Percentiles rank a stretch among this genome's conserved stretches.
phyloP scores from a whole-genome alignment of 2,329 filamentous ascomycete genomes.

The Fusarium guadeloupense region DNA sequence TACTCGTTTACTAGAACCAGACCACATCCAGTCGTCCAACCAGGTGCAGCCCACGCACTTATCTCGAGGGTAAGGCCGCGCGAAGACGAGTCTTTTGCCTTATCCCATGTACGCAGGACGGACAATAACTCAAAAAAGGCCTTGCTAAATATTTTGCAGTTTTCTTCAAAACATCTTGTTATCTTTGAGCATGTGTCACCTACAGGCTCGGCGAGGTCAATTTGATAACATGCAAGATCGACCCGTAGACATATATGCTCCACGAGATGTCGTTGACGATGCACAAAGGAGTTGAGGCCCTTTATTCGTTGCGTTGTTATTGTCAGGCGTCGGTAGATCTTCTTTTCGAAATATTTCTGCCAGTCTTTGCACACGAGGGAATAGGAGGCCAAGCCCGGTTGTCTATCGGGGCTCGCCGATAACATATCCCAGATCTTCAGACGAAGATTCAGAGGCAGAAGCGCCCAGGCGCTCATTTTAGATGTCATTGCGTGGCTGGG shows the following conservation, averaged over 20 bases:
- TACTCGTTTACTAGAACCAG: too few relatives aligned
- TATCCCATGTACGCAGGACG: not conserved
- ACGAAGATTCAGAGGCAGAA: not conserved
- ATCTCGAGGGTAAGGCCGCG: not conserved
- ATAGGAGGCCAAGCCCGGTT: not conserved
- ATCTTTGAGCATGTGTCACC: too few relatives aligned
- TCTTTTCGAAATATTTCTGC: constrained; percentile 2
- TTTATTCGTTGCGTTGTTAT: not conserved
- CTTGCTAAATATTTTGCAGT: not conserved
- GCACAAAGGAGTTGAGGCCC: not conserved
- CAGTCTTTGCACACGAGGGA: not conserved
- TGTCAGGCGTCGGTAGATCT: constrained; percentile 1
- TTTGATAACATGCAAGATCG: not conserved
- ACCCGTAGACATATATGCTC: constrained; percentile 1
- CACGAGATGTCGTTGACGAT: not conserved
- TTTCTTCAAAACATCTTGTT: too few relatives aligned
- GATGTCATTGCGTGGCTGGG: not conserved
- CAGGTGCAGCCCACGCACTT: not conserved
- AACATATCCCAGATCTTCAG: not conserved
- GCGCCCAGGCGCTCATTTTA: not conserved
- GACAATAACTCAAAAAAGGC: not conserved
- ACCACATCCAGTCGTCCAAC: too few relatives aligned
- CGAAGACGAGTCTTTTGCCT: not conserved
- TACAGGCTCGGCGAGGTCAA: too few relatives aligned
- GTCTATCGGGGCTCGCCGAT: too few relatives aligned